These are phyloP conservation scores for Lachnellula cervina DNA, from an alignment of 2,329 filamentous ascomycete genomes.

Conservation along the genomic window DNA sequence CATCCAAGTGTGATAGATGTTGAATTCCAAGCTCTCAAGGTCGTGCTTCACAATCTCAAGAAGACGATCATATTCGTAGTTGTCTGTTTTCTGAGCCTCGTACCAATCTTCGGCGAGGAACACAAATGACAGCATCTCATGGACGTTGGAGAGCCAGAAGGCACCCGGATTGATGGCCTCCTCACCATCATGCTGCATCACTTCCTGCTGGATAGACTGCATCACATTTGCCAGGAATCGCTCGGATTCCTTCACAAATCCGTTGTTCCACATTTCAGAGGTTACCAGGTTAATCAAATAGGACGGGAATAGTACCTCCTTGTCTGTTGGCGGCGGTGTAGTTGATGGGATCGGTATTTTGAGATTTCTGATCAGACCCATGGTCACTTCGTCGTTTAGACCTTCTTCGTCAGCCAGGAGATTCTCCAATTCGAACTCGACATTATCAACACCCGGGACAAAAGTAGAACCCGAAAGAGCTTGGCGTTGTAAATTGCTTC, in stretches of 20 bases:
- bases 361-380: constrained; percentile 92
- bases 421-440: constrained; percentile 91
- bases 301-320: constrained; percentile 96
- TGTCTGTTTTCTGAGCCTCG: constrained; percentile 97
- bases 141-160: constrained; percentile 98
- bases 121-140: constrained; percentile 99
- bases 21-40: constrained; percentile 96
- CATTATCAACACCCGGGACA: constrained; percentile 76
- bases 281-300: constrained; percentile 99
- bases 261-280: constrained; percentile 99
- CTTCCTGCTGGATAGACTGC: constrained; percentile 98
- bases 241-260: constrained; percentile 98
- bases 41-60: constrained; percentile 99
- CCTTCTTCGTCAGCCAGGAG: constrained; percentile 93
- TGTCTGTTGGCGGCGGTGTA: constrained; percentile 88
- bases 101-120: constrained; percentile 99
- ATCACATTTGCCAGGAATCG: constrained; percentile 98
- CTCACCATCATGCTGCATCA: constrained; percentile 97
- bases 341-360: constrained; percentile 90
- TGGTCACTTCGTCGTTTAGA: constrained; percentile 92
- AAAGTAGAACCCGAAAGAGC: constrained; percentile 72
- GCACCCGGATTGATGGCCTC: constrained; percentile 95
- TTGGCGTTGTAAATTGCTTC: constrained; percentile 59
- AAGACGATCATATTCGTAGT: constrained; percentile 96
- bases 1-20: constrained; percentile 99